Conservation (phyloP, 2,329 filamentous ascomycete species). For the Aschersonia sp. region DNA sequence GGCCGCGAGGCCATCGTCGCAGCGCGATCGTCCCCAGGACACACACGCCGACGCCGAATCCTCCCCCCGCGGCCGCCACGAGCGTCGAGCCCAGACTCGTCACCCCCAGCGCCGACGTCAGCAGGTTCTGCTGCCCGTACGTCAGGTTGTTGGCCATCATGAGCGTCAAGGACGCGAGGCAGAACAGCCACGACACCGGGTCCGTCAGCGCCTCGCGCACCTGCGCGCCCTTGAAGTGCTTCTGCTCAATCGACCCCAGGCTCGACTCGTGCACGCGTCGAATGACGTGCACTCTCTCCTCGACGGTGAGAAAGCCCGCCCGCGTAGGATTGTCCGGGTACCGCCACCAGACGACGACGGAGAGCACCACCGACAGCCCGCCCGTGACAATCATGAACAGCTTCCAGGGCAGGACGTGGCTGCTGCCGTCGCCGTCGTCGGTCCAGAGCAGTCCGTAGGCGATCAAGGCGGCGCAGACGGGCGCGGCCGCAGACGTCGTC, state of each 20-base stretch:
- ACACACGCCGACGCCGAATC: constrained; percentile 17
- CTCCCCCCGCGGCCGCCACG: constrained; percentile 21
- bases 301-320: constrained; percentile 21
- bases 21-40: constrained; percentile 16
- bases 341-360: constrained; percentile 18
- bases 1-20: constrained; percentile 14
- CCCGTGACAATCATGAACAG: constrained; percentile 24
- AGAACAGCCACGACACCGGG: constrained; percentile 17
- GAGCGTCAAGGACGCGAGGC: constrained; percentile 15
- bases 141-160: constrained; percentile 23
- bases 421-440: constrained; percentile 5
- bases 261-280: constrained; percentile 15
- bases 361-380: constrained; percentile 17
- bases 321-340: constrained; percentile 24
- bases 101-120: constrained; percentile 19
- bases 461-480: constrained; percentile 22
- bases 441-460: constrained; percentile 25
- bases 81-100: constrained; percentile 22
- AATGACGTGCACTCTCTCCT: constrained; percentile 25
- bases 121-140: constrained; percentile 23
- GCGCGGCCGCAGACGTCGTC: constrained; percentile 17
- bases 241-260: constrained; percentile 22
- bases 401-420: constrained; percentile 20
- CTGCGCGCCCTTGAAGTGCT: constrained; percentile 18
- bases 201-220: constrained; percentile 14